Evolutionary conservation across 495 filamentous ascomycete species (phyloP).

Genomic region (Daldinia concentrica): DNA sequence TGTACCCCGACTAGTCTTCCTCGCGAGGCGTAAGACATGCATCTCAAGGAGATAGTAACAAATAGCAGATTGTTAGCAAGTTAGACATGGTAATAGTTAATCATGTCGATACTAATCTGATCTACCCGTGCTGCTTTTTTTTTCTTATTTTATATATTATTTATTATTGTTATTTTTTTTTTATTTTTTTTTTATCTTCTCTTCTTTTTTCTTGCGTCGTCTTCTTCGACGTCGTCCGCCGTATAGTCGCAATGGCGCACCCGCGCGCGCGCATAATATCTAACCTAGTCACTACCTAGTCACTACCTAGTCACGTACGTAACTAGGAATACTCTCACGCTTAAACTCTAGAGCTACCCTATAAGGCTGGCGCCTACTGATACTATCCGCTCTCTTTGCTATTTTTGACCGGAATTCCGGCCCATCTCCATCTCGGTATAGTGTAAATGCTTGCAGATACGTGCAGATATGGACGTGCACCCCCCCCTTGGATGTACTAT

Average conservation of each 20-base stretch:
- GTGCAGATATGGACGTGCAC: slow-evolving; percentile 33
- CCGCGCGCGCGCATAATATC: slow-evolving; percentile 38
- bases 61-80: neutral
- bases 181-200: neutral
- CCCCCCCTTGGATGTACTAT: slow-evolving; percentile 22
- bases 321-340: slow-evolving; percentile 8
- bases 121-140: neutral
- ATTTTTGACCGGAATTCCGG: slow-evolving; percentile 45
- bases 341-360: slow-evolving; percentile 20
- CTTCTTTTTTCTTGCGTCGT: neutral
- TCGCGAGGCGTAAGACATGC: neutral
- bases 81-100: neutral
- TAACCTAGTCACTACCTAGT: neutral
- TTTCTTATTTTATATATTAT: no score
- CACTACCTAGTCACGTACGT: neutral
- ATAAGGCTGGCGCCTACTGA: slow-evolving; percentile 49
- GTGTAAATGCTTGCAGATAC: slow-evolving; percentile 1
- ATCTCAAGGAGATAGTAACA: neutral
- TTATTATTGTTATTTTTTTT: no score
- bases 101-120: neutral
- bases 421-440: slow-evolving; percentile 28
- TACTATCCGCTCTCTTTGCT: slow-evolving; percentile 36
- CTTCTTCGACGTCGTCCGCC: slow-evolving; percentile 25
- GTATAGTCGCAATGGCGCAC: slow-evolving; percentile 25
- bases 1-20: neutral